Conservation (phyloP, 2,329 filamentous ascomycete species). For the Stagonosporopsis tanaceti region DNA sequence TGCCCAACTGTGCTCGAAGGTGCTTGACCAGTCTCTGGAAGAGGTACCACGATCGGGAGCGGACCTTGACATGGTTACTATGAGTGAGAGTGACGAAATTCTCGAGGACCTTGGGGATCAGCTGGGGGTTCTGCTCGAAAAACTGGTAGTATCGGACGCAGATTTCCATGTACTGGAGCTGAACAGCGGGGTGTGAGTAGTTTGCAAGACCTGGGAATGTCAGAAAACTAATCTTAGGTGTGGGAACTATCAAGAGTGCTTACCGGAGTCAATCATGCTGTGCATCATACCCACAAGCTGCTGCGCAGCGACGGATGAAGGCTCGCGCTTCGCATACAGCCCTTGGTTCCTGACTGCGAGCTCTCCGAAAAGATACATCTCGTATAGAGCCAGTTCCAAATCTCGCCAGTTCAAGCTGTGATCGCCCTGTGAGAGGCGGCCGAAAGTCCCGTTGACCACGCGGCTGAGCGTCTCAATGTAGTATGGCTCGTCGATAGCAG, state of each 20-base stretch:
- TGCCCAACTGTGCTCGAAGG: conserved; percentile 81
- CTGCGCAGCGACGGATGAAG: conserved; percentile 79
- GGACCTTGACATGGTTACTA: conserved; percentile 84
- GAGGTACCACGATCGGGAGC: conserved; percentile 93
- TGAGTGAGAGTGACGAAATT: conserved; percentile 92
- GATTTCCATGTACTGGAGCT: conserved; percentile 98
- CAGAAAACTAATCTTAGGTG: conserved; percentile 6
- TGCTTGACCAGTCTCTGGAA: conserved; percentile 94
- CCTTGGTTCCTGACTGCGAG: conserved; percentile 88
- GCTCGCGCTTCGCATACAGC: conserved; percentile 83
- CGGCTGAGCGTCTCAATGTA: conserved; percentile 90
- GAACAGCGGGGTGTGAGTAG: conserved; percentile 88
- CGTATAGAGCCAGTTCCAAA: conserved; percentile 88
- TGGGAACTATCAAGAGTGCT: conserved; percentile 36
- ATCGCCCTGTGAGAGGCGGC: conserved; percentile 73
- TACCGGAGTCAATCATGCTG: conserved; percentile 92
- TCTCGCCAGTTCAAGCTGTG: conserved; percentile 92
- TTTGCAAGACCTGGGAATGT: conserved; percentile 73
- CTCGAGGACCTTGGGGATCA: conserved; percentile 87
- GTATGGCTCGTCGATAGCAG: conserved; percentile 84
- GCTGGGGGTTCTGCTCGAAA: conserved; percentile 83
- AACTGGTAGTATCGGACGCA: conserved; percentile 93
- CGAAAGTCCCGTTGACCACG: conserved; percentile 87
- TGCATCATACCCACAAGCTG: conserved; percentile 90
- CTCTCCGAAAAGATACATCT: conserved; percentile 96